Percentiles rank a stretch among this genome's conserved stretches.
These are phyloP conservation scores for Blastobotrys peoriensis DNA, from an alignment of 805 yeast species.

Conservation along the genomic window DNA sequence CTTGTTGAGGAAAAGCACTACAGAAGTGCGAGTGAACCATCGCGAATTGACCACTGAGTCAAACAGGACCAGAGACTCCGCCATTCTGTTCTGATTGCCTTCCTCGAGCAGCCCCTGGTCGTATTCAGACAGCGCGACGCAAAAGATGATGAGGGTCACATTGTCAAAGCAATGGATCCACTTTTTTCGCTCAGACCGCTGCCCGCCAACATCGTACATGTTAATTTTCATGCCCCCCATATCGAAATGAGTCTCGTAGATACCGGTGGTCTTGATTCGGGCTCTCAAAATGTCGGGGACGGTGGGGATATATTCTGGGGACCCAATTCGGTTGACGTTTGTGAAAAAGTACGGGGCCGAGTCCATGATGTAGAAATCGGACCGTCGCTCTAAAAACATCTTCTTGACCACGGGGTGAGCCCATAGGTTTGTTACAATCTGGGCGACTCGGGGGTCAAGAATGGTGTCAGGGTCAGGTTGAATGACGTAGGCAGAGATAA, in stretches of 20 bases:
- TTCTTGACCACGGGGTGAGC: constrained; percentile 53
- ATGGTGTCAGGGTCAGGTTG: constrained; percentile 47
- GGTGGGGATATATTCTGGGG: constrained; percentile 59
- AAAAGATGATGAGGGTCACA: constrained; percentile 81
- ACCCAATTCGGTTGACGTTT: constrained; percentile 55
- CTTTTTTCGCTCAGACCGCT: constrained; percentile 88
- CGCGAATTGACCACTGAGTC: constrained; percentile 88
- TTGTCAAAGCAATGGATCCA: constrained; percentile 98
- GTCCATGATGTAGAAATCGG: constrained; percentile 77
- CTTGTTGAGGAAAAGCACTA: constrained; percentile 81
- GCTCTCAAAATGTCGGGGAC: constrained; percentile 78
- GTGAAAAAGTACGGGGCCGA: constrained; percentile 68
- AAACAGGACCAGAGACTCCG: constrained; percentile 75
- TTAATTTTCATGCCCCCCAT: constrained; percentile 63
- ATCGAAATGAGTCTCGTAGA: constrained; percentile 72
- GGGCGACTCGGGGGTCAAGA: constrained; percentile 46
- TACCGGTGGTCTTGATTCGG: constrained; percentile 89
- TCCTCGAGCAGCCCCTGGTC: constrained; percentile 83
- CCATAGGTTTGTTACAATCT: constrained; percentile 48
- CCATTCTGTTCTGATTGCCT: constrained; percentile 59
- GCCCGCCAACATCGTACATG: constrained; percentile 89
- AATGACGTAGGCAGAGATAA: constrained; percentile 36
- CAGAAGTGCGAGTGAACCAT: constrained; percentile 85
- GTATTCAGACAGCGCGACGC: constrained; percentile 87
- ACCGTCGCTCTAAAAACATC: constrained; percentile 43